Conservation (phyloP, 306 rosid genomes). For the Acacia crassicarpa region DNA sequence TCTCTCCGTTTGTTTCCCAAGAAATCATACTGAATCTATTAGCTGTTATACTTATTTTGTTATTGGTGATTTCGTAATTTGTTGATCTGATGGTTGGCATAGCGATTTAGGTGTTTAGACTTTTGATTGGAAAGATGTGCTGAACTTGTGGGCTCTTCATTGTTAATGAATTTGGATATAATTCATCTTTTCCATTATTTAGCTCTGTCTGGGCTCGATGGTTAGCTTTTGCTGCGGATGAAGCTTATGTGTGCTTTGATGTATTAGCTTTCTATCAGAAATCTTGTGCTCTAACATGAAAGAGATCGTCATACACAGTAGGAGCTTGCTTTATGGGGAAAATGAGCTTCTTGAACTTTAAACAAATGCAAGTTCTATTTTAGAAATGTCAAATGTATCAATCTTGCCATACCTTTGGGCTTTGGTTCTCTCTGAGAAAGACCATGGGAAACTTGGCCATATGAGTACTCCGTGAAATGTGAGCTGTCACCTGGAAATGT, state of each 20-base stretch:
- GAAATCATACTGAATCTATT: not conserved
- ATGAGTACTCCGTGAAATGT: not conserved
- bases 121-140: not conserved
- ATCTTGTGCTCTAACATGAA: not conserved
- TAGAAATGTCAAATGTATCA: not conserved
- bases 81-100: not conserved
- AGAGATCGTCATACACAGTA: not conserved
- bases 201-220: not conserved
- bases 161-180: not conserved
- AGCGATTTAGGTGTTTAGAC: not conserved
- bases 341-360: not conserved
- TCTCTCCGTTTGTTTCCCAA: constrained; percentile 4
- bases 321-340: not conserved
- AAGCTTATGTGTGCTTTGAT: not conserved
- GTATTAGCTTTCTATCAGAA: not conserved
- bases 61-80: not conserved
- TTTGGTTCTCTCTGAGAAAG: not conserved
- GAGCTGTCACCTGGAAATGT: not conserved
- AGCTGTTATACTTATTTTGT: not conserved
- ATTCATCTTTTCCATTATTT: not conserved
- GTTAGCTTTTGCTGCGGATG: not conserved
- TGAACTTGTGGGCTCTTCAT: not conserved
- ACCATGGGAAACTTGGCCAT: not conserved
- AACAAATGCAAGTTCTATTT: not conserved
- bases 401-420: not conserved